phyloP scores from a whole-genome alignment of 148 eudicot genomes.

The Beta vulgaris region DNA sequence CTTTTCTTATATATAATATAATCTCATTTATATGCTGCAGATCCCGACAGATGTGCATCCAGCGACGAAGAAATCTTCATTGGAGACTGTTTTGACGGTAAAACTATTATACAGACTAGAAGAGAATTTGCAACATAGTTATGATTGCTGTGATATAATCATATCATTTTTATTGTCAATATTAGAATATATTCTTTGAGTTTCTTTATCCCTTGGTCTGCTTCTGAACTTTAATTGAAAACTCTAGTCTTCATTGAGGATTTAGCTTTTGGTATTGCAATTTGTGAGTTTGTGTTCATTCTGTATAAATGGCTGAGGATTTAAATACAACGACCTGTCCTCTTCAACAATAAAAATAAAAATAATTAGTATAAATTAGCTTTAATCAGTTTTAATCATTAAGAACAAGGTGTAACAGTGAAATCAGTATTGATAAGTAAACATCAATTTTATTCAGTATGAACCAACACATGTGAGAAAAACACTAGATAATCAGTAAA shows the following conservation, averaged over 20 bases:
- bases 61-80: slow-evolving; percentile 68
- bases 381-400: no score
- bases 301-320: no score
- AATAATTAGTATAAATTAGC: no score
- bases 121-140: neutral
- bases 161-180: neutral
- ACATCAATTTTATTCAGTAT: no score
- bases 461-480: no score
- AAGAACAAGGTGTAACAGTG: no score
- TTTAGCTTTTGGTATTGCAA: neutral
- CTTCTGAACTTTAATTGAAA: neutral
- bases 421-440: no score
- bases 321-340: no score
- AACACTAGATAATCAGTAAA: no score
- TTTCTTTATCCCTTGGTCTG: neutral
- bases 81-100: slow-evolving; percentile 99
- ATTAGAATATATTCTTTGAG: neutral
- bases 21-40: slow-evolving; percentile 39
- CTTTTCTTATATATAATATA: neutral
- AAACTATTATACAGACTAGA: neutral
- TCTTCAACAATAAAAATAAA: no score
- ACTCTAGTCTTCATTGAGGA: neutral
- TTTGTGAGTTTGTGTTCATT: slow-evolving; percentile 3
- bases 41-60: slow-evolving; percentile 92
- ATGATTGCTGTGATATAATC: neutral